Evolutionary conservation across 1,284 basidiomycete genomes (phyloP).

Genomic region (Heterobasidion irregulare): DNA sequence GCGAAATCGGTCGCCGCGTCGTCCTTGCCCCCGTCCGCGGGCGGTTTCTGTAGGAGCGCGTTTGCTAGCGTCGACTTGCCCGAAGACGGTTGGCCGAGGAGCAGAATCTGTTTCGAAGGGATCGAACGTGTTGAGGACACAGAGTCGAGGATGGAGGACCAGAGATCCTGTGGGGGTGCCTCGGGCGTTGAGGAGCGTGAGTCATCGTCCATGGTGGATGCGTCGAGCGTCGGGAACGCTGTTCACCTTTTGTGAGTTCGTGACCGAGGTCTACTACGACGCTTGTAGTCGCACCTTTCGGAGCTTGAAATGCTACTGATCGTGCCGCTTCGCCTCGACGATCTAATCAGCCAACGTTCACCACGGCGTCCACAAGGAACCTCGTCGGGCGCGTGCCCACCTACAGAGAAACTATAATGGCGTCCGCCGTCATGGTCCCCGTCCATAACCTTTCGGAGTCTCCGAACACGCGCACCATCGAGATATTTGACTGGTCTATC

Average conservation of each 20-base stretch:
- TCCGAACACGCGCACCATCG: slow-evolving; percentile 57
- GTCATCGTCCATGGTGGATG: slow-evolving; percentile 24
- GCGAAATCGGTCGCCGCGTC: slow-evolving; percentile 61
- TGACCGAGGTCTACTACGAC: neutral
- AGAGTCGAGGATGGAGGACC: slow-evolving; percentile 86
- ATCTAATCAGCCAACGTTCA: slow-evolving; percentile 5
- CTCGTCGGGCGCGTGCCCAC: slow-evolving; percentile 5
- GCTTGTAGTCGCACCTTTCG: neutral
- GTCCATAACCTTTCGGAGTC: slow-evolving; percentile 56
- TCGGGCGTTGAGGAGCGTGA: slow-evolving; percentile 60
- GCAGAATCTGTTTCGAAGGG: slow-evolving; percentile 76
- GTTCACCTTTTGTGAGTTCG: neutral
- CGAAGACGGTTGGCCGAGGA: slow-evolving; percentile 71
- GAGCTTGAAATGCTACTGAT: neutral
- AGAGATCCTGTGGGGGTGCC: slow-evolving; percentile 73
- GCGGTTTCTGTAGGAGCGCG: slow-evolving; percentile 60
- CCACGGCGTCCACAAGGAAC: slow-evolving; percentile 6
- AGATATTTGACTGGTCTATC: slow-evolving; percentile 57
- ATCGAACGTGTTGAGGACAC: slow-evolving; percentile 81
- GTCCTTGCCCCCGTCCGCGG: slow-evolving; percentile 46
- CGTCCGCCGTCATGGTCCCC: slow-evolving; percentile 40
- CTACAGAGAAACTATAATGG: slow-evolving; percentile 23
- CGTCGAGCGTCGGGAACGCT: neutral
- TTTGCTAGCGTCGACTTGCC: slow-evolving; percentile 71
- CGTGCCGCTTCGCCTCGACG: neutral